Evolutionary conservation across 202 grass and related monocot species (phyloP), one percentile per base, ranked within the genome.

Genomic region (Bolboschoenoplectus hybrid): DNA sequence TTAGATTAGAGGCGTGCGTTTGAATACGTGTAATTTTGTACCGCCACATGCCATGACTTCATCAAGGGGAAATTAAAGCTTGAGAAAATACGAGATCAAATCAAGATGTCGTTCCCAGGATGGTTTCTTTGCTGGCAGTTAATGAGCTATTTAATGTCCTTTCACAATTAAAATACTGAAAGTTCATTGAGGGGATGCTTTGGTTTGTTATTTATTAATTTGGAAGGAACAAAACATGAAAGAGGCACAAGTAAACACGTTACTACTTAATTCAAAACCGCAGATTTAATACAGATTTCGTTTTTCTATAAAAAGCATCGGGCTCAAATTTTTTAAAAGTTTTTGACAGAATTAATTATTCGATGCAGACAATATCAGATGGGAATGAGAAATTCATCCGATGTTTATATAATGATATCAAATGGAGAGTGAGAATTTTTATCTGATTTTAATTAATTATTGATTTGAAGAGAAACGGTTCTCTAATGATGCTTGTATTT

Each of bases 21-120:
- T 36, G 13, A 55, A n/a, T n/a, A 78, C 74, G 74, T 78, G 74
- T 78, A 57, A 57, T 78, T 57, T 56, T 38, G 5, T 78, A 58
- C 9, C 57, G 74, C 51, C 74, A 51, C 74, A 40, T n/a, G 9
- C 40, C 10, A 78, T 57, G 73, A 53, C 20, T 38, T 76, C 49
- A 55, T 40, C 19, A 1, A 4, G 7, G 43, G 20, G 47, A 35
- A 26, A 26, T 26, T 26, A 26, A 53, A 75, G 19, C 5, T 75
- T 75, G 20, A 57, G 51, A 40, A 79, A 57, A 12, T 79, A 58
- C 12, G 51, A 78, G 2, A 57, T 56, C 50, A 77, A 78, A 78
- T 39, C 74, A 78, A 39, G 74, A 5, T 58, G 32, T 51, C 74
- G 74, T 77, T 8, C 14, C 12, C 49, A 38, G 13, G 1, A 38